Percentiles rank a stretch among this genome's conserved stretches.
Evolutionary conservation across 495 filamentous ascomycete genomes (phyloP).

Genomic region (Aspergillus bertholletiae): DNA sequence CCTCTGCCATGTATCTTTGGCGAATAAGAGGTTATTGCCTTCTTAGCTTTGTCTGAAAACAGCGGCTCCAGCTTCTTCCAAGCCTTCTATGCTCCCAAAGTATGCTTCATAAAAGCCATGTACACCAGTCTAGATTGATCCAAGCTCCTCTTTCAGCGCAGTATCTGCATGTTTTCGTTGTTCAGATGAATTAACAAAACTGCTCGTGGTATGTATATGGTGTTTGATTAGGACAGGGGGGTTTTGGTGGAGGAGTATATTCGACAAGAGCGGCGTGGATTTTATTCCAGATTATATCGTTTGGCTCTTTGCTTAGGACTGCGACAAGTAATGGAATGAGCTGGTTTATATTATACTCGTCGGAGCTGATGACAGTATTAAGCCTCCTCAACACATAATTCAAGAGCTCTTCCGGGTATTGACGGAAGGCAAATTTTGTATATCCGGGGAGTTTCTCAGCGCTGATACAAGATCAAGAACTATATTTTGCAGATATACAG

Average conservation of each 20-base stretch:
- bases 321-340: neutral
- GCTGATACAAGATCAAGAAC: neutral
- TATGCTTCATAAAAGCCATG: conserved; percentile 5
- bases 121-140: conserved; percentile 24
- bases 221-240: neutral
- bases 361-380: neutral
- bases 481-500: neutral
- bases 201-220: neutral
- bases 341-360: neutral
- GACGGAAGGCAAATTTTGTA: neutral
- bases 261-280: neutral
- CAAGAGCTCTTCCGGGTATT: neutral
- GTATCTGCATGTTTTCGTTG: neutral
- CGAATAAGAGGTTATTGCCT: neutral
- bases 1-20: neutral
- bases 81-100: neutral
- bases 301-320: neutral
- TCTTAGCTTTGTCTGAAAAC: neutral
- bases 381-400: neutral
- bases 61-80: neutral
- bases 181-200: neutral
- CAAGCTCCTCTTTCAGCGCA: conserved; percentile 3
- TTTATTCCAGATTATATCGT: neutral
- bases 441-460: neutral
- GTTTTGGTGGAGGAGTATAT: neutral